phyloP scores from a whole-genome alignment of 306 rosid genomes.

The Rubus parviflorus region DNA sequence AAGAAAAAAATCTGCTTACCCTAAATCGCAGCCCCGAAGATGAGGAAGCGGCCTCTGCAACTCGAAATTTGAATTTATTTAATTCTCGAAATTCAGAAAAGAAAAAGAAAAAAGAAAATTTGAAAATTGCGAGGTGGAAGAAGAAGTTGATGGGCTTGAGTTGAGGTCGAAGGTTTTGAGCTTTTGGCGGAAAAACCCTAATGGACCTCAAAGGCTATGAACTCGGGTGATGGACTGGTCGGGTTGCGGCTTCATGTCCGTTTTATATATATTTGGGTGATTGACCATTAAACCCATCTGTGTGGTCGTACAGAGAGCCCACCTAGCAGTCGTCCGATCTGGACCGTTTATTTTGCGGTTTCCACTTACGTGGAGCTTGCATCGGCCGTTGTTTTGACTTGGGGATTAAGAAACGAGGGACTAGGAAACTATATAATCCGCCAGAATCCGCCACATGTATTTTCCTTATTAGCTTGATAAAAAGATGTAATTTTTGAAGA shows the following conservation, averaged over 20 bases:
- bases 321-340: neutral
- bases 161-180: conserved; percentile 23
- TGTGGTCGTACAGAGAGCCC: neutral
- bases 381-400: neutral
- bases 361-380: neutral
- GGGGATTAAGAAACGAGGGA: neutral
- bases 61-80: neutral
- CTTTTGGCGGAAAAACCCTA: conserved; percentile 45
- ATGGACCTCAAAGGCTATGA: conserved; percentile 38
- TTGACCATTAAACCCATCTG: neutral
- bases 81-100: conserved; percentile 12
- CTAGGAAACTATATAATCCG: neutral
- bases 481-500: too few species aligned
- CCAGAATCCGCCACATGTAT: too few species aligned
- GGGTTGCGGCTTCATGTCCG: neutral
- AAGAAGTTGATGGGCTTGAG: conserved; percentile 48
- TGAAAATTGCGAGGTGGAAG: conserved; percentile 31
- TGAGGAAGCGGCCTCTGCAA: neutral
- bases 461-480: too few species aligned
- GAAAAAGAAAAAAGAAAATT: neutral
- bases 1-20: conserved; percentile 8
- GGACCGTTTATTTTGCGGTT: neutral
- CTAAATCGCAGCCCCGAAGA: conserved; percentile 8
- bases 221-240: conserved; percentile 14
- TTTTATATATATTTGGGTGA: neutral